Percentiles rank a stretch among this genome's conserved stretches.
Conservation (phyloP, 1,139 yeast genomes). For the Zygoascus meyerae region DNA sequence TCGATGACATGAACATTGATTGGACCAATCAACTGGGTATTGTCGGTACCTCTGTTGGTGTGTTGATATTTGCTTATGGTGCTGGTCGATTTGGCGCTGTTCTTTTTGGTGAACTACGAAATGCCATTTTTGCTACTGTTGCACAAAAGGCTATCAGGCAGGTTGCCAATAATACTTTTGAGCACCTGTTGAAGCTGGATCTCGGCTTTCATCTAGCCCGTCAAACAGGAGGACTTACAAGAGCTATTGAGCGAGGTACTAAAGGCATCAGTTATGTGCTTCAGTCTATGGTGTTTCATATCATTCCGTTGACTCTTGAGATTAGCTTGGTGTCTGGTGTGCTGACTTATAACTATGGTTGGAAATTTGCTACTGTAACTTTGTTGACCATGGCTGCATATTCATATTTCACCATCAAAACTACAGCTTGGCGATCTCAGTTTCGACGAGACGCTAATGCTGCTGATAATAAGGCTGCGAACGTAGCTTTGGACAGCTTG, state of each 20-base stretch:
- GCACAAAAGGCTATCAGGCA: conserved; percentile 91
- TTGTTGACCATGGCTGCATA: conserved; percentile 82
- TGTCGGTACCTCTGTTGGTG: conserved; percentile 56
- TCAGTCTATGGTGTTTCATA: conserved; percentile 95
- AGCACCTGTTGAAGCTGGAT: conserved; percentile 77
- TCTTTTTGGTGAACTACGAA: conserved; percentile 85
- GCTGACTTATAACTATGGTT: conserved; percentile 85
- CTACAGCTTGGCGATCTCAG: conserved; percentile 95
- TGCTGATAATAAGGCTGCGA: conserved; percentile 93
- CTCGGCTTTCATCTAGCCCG: conserved; percentile 82
- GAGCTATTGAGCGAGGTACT: conserved; percentile 97
- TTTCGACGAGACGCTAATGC: conserved; percentile 86
- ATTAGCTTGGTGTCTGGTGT: conserved; percentile 91
- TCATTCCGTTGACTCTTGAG: conserved; percentile 87
- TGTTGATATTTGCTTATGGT: conserved; percentile 83
- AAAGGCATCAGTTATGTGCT: conserved; percentile 92
- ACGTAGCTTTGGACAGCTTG: conserved; percentile 88
- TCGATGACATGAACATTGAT: conserved; percentile 90
- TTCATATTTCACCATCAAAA: conserved; percentile 76
- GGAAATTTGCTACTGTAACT: conserved; percentile 84
- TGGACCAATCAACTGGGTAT: conserved; percentile 62
- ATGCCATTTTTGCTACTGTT: conserved; percentile 92
- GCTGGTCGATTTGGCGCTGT: conserved; percentile 93
- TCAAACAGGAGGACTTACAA: conserved; percentile 92
- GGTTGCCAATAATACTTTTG: conserved; percentile 84